phyloP scores from a whole-genome alignment of 2,329 filamentous ascomycete species.

The Chaetomiaceae sp. region DNA sequence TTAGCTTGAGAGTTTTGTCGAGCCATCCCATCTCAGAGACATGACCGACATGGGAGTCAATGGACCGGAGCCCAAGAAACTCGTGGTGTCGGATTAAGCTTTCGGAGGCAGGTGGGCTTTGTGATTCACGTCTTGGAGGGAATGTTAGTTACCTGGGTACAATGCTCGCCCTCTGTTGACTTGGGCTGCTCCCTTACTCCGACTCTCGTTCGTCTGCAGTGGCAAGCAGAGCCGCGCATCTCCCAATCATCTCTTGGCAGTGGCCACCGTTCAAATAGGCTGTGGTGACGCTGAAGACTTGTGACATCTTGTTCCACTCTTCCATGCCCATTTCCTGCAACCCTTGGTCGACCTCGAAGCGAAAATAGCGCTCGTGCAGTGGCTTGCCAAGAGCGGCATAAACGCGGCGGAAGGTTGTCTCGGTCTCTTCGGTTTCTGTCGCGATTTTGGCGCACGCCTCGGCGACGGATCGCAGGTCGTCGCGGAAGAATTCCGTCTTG shows the following conservation, averaged over 20 bases:
- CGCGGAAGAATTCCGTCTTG: neutral
- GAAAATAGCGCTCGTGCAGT: neutral
- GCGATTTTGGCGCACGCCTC: neutral
- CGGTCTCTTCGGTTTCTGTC: neutral
- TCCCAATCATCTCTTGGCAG: neutral
- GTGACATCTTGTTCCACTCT: neutral
- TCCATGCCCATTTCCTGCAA: neutral
- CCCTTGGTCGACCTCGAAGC: neutral
- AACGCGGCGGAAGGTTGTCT: neutral
- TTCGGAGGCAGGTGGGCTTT: too few species aligned
- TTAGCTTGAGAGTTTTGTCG: too few species aligned
- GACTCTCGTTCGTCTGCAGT: too few species aligned
- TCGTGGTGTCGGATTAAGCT: too few species aligned
- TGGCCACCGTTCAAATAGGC: neutral
- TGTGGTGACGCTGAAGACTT: neutral
- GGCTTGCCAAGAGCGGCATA: neutral
- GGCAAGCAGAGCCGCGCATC: too few species aligned
- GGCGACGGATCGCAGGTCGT: neutral
- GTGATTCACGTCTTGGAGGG: neutral
- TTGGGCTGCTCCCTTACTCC: neutral
- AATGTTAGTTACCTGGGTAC: neutral
- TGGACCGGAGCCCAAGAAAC: too few species aligned
- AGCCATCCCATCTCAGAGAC: too few species aligned
- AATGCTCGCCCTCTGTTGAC: neutral
- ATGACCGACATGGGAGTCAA: too few species aligned